A percentile compares a stretch with the other conserved stretches of the same genome.
phyloP scores from a whole-genome alignment of 345 rosid species.

The Ceriops decandra region DNA sequence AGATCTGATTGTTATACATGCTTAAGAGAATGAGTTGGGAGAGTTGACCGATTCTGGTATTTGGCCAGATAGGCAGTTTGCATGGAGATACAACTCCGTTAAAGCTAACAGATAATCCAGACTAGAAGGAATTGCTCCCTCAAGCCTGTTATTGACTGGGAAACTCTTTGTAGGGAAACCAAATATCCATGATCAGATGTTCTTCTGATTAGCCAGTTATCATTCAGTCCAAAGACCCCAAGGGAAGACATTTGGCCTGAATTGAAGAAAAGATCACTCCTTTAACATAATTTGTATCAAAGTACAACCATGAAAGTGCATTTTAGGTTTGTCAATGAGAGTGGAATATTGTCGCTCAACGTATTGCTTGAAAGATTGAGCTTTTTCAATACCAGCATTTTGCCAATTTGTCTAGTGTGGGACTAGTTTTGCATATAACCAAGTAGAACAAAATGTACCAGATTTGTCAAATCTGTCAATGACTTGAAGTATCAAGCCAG shows the following conservation, averaged over 20 bases:
- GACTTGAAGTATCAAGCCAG: slow-evolving; percentile 38
- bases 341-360: slow-evolving; percentile 36
- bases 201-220: slow-evolving; percentile 38
- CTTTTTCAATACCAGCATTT: slow-evolving; percentile 36
- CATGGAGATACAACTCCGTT: slow-evolving; percentile 44
- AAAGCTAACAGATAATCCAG: slow-evolving; percentile 41
- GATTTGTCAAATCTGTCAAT: slow-evolving; percentile 34
- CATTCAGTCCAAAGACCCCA: slow-evolving; percentile 42
- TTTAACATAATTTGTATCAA: slow-evolving; percentile 39
- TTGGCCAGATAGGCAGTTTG: slow-evolving; percentile 36
- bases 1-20: slow-evolving; percentile 38
- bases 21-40: slow-evolving; percentile 34
- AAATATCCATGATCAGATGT: slow-evolving; percentile 31
- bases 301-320: slow-evolving; percentile 38
- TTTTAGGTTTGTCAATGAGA: slow-evolving; percentile 32
- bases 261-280: slow-evolving; percentile 41
- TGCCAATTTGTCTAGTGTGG: slow-evolving; percentile 38
- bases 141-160: slow-evolving; percentile 44
- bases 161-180: slow-evolving; percentile 45
- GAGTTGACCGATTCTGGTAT: slow-evolving; percentile 43
- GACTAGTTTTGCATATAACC: slow-evolving; percentile 35
- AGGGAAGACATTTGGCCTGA: slow-evolving; percentile 38
- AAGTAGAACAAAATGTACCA: slow-evolving; percentile 45
- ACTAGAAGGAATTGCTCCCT: slow-evolving; percentile 44
- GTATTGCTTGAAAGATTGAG: slow-evolving; percentile 48